Conservation (phyloP, 371 early-diverging fungal species). For the Mucor saturninus region DNA sequence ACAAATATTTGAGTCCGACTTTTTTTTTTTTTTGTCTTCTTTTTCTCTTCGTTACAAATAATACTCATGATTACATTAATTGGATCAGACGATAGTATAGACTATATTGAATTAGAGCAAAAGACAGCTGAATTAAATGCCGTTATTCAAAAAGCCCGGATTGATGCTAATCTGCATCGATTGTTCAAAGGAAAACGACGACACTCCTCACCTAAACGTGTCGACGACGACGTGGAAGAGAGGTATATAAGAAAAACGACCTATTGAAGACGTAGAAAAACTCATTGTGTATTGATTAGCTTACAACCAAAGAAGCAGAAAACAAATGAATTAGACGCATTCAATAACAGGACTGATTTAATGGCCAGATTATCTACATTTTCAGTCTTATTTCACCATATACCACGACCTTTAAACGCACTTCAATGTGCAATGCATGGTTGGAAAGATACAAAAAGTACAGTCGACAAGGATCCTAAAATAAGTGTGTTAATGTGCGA, state of each 20-base stretch:
- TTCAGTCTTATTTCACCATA: slow-evolving; percentile 3
- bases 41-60: not conserved
- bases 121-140: not conserved
- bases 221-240: not conserved
- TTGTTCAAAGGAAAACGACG: slow-evolving; percentile 1
- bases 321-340: not conserved
- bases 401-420: slow-evolving; percentile 19
- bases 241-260: not conserved
- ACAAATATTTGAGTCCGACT: no score
- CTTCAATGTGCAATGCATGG: slow-evolving; percentile 24
- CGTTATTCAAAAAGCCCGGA: not conserved
- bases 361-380: slow-evolving; percentile 19
- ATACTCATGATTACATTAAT: not conserved
- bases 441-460: slow-evolving; percentile 13
- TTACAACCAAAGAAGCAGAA: not conserved
- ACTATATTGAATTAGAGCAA: not conserved
- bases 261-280: not conserved
- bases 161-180: not conserved
- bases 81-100: not conserved
- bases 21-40: not conserved
- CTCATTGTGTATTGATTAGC: not conserved
- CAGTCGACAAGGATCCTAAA: not conserved
- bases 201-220: not conserved
- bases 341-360: not conserved
- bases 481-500: slow-evolving; percentile 15